Evolutionary conservation across 768 basidiomycete genomes (phyloP).

Genomic region (Phaeotremella fagi): DNA sequence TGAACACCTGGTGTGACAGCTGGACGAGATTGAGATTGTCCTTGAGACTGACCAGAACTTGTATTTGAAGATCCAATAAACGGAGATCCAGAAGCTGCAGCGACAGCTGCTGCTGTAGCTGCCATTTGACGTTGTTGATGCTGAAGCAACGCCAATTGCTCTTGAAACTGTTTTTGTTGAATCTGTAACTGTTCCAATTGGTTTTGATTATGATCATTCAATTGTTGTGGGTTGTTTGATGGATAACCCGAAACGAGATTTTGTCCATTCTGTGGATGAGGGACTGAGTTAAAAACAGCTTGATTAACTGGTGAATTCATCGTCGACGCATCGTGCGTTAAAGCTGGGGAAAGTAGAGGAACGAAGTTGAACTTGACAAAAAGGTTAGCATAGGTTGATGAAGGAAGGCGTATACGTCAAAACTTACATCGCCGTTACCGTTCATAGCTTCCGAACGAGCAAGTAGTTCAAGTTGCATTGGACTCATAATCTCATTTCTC

Average conservation of each 20-base stretch:
- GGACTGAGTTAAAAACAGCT: conserved; percentile 6
- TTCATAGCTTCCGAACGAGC: conserved; percentile 23
- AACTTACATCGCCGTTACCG: conserved; percentile 36
- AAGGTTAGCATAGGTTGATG: no score
- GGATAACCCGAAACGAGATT: no score
- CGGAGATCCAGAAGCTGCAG: conserved; percentile 53
- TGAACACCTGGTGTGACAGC: conserved; percentile 33
- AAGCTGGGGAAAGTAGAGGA: conserved; percentile 50
- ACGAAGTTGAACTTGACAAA: conserved; percentile 44
- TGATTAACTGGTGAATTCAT: conserved; percentile 23
- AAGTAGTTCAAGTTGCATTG: conserved; percentile 38
- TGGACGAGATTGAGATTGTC: conserved; percentile 32
- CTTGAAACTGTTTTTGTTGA: conserved; percentile 43
- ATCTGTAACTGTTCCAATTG: conserved; percentile 42
- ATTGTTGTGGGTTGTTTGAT: background rate
- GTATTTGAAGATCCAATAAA: conserved; percentile 55
- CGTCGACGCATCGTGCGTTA: conserved; percentile 40
- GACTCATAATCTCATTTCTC: conserved; percentile 37
- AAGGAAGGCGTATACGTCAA: background rate
- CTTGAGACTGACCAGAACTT: conserved; percentile 49
- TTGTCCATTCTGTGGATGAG: no score
- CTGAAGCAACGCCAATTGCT: conserved; percentile 34
- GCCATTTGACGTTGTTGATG: conserved; percentile 39
- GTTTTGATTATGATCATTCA: conserved; percentile 1
- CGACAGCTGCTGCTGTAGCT: conserved; percentile 46